Percentiles rank a stretch among this genome's conserved stretches.
These are phyloP conservation scores for Acanthamoeba triangularis DNA, from an alignment of 208 protist species.

Conservation along the genomic window DNA sequence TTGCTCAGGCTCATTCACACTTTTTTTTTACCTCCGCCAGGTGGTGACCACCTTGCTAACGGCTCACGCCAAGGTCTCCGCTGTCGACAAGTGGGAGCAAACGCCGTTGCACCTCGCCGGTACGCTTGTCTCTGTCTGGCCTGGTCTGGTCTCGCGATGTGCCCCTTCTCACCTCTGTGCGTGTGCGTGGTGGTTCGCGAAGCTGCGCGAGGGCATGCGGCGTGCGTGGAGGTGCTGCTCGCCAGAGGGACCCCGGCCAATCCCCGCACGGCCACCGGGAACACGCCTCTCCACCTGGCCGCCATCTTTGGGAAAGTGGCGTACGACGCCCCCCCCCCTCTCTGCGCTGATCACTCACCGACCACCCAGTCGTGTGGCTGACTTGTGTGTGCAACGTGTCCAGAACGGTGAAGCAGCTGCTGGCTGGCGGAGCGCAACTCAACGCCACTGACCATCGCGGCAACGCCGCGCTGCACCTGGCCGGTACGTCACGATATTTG, in stretches of 20 bases:
- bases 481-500: neutral
- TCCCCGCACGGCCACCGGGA: neutral
- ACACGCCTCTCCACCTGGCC: slow-evolving; percentile 38
- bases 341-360: too few species aligned
- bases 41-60: neutral
- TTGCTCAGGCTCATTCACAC: too few species aligned
- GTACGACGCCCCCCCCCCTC: neutral
- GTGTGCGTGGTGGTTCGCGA: too few species aligned
- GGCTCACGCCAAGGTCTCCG: slow-evolving; percentile 3
- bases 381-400: too few species aligned
- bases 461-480: slow-evolving; percentile 20
- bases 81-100: slow-evolving; percentile 32
- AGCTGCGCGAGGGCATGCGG: slow-evolving; percentile 43
- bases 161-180: too few species aligned
- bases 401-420: slow-evolving; percentile 17
- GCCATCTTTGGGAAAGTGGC: slow-evolving; percentile 4
- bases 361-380: too few species aligned
- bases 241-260: neutral
- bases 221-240: slow-evolving; percentile 18
- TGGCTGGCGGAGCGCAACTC: neutral
- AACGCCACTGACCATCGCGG: neutral
- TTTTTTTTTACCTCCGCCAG: too few species aligned
- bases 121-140: neutral
- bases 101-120: slow-evolving; percentile 35
- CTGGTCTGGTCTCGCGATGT: neutral